phyloP scores from a whole-genome alignment of 768 basidiomycete genomes.

The Dioszegia crocea region DNA sequence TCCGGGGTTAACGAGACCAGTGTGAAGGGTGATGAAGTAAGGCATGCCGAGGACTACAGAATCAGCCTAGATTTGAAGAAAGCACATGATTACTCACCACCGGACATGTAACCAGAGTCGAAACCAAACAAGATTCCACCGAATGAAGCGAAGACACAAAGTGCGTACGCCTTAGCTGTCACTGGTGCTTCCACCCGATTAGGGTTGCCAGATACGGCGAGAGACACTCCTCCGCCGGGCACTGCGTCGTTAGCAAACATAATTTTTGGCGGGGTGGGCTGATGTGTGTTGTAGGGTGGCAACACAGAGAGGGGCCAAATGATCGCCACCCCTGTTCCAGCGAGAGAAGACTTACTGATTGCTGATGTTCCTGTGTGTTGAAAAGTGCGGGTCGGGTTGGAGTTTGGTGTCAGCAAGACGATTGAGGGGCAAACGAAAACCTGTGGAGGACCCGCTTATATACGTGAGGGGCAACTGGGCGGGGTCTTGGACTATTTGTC shows the following conservation, averaged over 20 bases:
- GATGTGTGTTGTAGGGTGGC: no score
- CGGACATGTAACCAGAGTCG: constrained; percentile 46
- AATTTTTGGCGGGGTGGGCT: no score
- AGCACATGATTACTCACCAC: constrained; percentile 2
- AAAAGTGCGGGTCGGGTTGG: no score
- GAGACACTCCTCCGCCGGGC: constrained; percentile 12
- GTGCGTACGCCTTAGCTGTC: constrained; percentile 48
- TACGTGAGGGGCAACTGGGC: no score
- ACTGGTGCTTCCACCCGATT: constrained; percentile 51
- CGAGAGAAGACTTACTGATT: no score
- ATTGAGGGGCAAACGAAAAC: no score
- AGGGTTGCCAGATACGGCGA: constrained; percentile 30
- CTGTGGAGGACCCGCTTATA: no score
- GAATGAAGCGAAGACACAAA: constrained; percentile 49
- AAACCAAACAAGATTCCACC: constrained; percentile 50
- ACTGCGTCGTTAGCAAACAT: not conserved
- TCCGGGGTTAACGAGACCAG: constrained; percentile 57
- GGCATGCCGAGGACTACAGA: constrained; percentile 18
- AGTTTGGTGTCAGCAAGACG: no score
- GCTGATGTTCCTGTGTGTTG: no score
- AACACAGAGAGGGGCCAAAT: no score
- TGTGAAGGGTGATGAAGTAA: constrained; percentile 87
- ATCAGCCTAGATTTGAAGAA: not conserved
- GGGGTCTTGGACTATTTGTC: no score
- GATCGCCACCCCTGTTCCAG: no score